Base-by-base conservation (phyloP, 139 green algal species). In the Ostreobium quekettii region DNA sequence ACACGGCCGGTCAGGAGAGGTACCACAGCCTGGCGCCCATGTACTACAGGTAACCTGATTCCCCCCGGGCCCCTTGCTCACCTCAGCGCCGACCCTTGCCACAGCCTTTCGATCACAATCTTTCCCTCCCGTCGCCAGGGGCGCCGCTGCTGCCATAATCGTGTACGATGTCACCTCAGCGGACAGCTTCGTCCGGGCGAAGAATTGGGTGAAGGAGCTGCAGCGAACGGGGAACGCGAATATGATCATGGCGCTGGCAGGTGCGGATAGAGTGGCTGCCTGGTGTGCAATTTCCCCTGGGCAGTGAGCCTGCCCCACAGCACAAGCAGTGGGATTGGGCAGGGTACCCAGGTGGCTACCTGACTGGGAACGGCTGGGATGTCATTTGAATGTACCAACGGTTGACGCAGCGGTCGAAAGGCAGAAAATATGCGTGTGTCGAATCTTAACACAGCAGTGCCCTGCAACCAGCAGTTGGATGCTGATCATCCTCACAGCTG, bases 11-110 rank as follows among this genome's bases (percentile, higher is more conserved):
- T 0, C 94, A 99, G 77, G 94, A 99, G 73, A 75, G 94, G 22
- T 99, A 99, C 75, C 94, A 98, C 78, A 95, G 84, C 47, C 78
- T 99, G 42, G 94, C 94, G 1, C 93, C 93, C 19, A 99, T 99
- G 93, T 99, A 99, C 74, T 99, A 99, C 82, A 86, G 93, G 73
- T 86, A 24, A 49, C 8, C 5, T 61, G 49, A 26, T 36, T 32
- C 26, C 6, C 42, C 42, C 11, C 42, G 42, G 42, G 19, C 19
- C 11, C 42, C 19, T 53, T 53, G 42, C 26, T 30, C 11, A 47
- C 11, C 8, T 35, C 22, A 22, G 56, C 15, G 26, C 56, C 56
- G 11, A 11, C 26, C 26, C 56, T 15, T 15, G 22, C 15, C 24
- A 35, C 56, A 24, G 8, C 56, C 56, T 24, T 32, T 35, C 22